Conservation (phyloP, 495 filamentous ascomycete genomes). For the Penicillium daleae region DNA sequence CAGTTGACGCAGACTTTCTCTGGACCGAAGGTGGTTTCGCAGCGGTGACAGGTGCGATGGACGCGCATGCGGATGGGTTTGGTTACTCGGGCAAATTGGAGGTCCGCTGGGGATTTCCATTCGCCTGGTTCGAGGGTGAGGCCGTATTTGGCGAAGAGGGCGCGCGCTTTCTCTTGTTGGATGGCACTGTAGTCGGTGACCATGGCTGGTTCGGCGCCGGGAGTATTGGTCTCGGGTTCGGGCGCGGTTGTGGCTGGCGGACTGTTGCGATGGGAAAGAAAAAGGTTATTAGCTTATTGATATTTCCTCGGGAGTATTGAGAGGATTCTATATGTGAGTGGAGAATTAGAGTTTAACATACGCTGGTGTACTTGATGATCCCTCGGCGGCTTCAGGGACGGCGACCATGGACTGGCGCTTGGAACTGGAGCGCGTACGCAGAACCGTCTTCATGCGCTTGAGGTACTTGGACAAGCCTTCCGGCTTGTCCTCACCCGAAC, state of each 20-base stretch:
- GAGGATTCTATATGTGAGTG: too few species aligned
- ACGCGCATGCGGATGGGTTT: slow-evolving; percentile 92
- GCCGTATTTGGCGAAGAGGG: slow-evolving; percentile 75
- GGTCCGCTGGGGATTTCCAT: slow-evolving; percentile 61
- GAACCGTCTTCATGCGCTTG: slow-evolving; percentile 64
- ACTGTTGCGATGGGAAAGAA: slow-evolving; percentile 12
- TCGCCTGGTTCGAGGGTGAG: slow-evolving; percentile 70
- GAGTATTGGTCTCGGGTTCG: slow-evolving; percentile 13
- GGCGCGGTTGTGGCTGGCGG: slow-evolving; percentile 21
- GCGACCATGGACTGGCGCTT: slow-evolving; percentile 41
- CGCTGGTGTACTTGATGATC: slow-evolving; percentile 31
- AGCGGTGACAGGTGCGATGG: slow-evolving; percentile 79
- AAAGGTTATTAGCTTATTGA: neutral
- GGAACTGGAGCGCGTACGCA: slow-evolving; percentile 55
- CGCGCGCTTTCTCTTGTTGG: slow-evolving; percentile 70
- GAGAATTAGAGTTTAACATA: slow-evolving; percentile 32
- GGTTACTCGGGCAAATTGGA: slow-evolving; percentile 71
- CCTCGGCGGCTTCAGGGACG: slow-evolving; percentile 11
- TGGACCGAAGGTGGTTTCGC: slow-evolving; percentile 70
- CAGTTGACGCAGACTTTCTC: slow-evolving; percentile 74
- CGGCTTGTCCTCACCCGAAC: slow-evolving; percentile 53
- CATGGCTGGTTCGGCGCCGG: slow-evolving; percentile 32
- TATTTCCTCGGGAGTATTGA: too few species aligned
- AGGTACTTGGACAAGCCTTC: slow-evolving; percentile 66
- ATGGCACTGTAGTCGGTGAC: slow-evolving; percentile 38